Evolutionary conservation across 2,329 filamentous ascomycete species (phyloP), one percentile per base, ranked within the genome.

Genomic region (Eurotiales sp.): DNA sequence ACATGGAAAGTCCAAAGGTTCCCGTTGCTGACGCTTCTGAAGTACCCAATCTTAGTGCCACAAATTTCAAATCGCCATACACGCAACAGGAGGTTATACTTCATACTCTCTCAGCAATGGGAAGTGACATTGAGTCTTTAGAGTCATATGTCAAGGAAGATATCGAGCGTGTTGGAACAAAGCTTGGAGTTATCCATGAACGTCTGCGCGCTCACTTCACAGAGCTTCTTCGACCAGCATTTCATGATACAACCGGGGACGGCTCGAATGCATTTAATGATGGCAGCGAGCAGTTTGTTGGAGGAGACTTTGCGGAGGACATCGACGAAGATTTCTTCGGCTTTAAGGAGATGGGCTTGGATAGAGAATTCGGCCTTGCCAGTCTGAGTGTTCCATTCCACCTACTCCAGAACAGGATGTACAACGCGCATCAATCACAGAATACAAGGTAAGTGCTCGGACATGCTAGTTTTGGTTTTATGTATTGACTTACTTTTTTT

Each of bases 261-360:
- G 93, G 91, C 30, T 90, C 86, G 4, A 88, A 87, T 51, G 88
- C 90, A 6, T 99, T 99, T 77, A 90, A 95, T 56, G 93, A 99
- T 62, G 92, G 91, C 58, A 96, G 90, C 69, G 93, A 99, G 58
- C 93, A 97, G 66, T 99, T 97, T 61, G 85, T 96, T 43, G 90
- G 88, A 41, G 93, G 93, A 55, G 93, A 99, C 69, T 99, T 99
- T 67, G 93, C 93, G 0, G 93, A 96, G 67, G 93, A 99, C 61
- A 87, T 99, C 11, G 92, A 91, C 55, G 93, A 99, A 75, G 93
- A 99, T 72, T 99, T 96, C 80, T 99, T 99, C 64, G 93, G 93
- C 23, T 97, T 99, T 81, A 91, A 90, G 66, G 91, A 95, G 54
- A 82, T 99, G 41, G 93, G 93, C 39, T 80, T 99, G 52, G 90